Evolutionary conservation across 805 yeast species (phyloP), one percentile per base, ranked within the genome.

Genomic region (Isabelozyma rhagii): DNA sequence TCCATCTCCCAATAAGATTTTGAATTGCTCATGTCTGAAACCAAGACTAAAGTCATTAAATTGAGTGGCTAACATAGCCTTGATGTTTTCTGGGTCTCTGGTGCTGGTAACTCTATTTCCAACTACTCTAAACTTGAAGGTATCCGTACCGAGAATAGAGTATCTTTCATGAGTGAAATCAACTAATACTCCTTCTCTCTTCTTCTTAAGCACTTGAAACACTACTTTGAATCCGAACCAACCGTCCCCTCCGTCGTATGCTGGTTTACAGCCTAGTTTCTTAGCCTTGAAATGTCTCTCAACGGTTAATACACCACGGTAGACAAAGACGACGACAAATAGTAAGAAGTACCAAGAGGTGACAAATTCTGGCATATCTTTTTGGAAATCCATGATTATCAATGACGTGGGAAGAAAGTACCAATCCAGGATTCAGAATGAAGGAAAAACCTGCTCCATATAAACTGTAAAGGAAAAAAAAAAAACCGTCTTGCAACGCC

Each of bases 11-110:
- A 72, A 61, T 40, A 72, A 58, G 2, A 76, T 74, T 45, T 50
- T 47, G 51, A 72, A 71, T 41, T 68, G 72, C 5, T 60, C 55
- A 51, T 72, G 72, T 60, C 78, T 67, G 25, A 58, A 53, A 2
- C 77, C 78, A 47, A 73, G 62, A 41, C 64, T 65, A 49, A 70
- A 73, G 46, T 73, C 77, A 49, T 63, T 66, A 50, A 72, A 73
- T 47, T 71, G 77, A 21, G 76, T 71, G 40, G 75, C 74, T 57
- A 73, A 68, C 4, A 73, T 48, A 6, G 77, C 76, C 53, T 72
- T 73, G 45, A 72, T 60, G 52, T 71, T 72, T 47, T 73, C 77
- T 9, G 77, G 76, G 46, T 73, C 77, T 41, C 54, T 54, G 17
- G 77, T 69, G 45, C 53, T 47, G 36, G 65, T 29, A 15, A 68